These are phyloP conservation scores for Fimicolochytrium jonesii DNA, from an alignment of 192 early-diverging fungal genomes.

Conservation along the genomic window DNA sequence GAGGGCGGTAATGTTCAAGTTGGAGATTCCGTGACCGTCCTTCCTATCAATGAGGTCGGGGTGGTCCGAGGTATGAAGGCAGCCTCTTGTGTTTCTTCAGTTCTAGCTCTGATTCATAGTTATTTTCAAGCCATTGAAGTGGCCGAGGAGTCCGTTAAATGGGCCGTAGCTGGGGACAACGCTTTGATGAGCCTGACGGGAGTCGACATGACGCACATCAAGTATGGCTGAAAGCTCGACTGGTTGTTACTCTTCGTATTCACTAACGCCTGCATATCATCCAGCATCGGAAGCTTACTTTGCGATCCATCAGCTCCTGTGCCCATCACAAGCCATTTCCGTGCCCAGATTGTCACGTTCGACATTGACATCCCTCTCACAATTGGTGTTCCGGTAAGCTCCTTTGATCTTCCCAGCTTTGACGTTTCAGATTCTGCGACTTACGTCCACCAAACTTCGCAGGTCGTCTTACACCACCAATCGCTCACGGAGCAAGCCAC, in stretches of 20 bases:
- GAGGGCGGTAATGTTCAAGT: slow-evolving; percentile 84
- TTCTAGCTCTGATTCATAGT: neutral
- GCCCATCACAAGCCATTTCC: slow-evolving; percentile 70
- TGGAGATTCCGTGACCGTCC: slow-evolving; percentile 74
- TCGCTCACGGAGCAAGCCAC: slow-evolving; percentile 75
- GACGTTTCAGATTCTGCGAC: neutral
- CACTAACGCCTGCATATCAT: too few species aligned
- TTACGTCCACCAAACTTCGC: neutral
- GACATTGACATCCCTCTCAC: slow-evolving; percentile 90
- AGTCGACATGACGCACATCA: slow-evolving; percentile 70
- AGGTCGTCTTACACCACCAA: slow-evolving; percentile 82
- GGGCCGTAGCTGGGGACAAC: slow-evolving; percentile 94
- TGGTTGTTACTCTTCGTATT: too few species aligned
- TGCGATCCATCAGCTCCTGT: slow-evolving; percentile 69
- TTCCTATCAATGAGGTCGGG: slow-evolving; percentile 77
- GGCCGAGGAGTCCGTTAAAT: slow-evolving; percentile 64
- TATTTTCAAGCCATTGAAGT: slow-evolving; percentile 79
- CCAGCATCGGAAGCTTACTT: slow-evolving; percentile 77
- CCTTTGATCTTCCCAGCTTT: too few species aligned
- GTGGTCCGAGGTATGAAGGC: slow-evolving; percentile 67
- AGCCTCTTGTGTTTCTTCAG: neutral
- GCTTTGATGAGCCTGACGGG: slow-evolving; percentile 70
- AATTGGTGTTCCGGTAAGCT: slow-evolving; percentile 76
- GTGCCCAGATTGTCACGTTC: slow-evolving; percentile 89
- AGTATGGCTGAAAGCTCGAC: slow-evolving; percentile 39